Base-by-base conservation (phyloP, 768 basidiomycete genomes). In the Rhizopogon roseolus region DNA sequence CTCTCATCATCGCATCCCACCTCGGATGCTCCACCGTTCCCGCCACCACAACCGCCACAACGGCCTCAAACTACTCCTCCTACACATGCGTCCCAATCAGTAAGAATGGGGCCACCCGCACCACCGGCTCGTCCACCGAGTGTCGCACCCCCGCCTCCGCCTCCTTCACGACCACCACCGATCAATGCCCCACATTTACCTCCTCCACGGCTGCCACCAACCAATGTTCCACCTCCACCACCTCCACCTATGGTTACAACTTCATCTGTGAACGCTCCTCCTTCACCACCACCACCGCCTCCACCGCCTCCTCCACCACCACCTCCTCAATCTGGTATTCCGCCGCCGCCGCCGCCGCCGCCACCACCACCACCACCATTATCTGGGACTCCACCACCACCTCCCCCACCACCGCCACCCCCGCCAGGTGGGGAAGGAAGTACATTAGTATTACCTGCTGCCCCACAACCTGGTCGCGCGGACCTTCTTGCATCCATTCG, bases 401-500 rank as follows among this genome's bases (percentile, higher is more conserved):
- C 68, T 25, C 50, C 67, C 16, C 73, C 77, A 0, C 72, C 76
- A 0, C 76, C 81, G 4, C 77, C 76, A 0, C 72, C 80, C 0
- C 70, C 76, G 2, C 62, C 75, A 5, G 57, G 66, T 5, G 22
- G 61, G 22, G 62, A 61, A 7, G 59, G 60, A 13, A 63, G 53
- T 10, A 16, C 52, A 36, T 62, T 50, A 2, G 51, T 72, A 7
- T 52, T 69, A 1, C 58, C 83, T 1, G 78, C 84, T 5, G 63
- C 85, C 9, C 66, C 82, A 6, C 81, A 79, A 59, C 75, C 83
- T 16, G 89, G 81, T 5, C 81, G 90, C 22, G 68, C 63, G 28
- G 85, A 84, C 41, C 74, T 96, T 2, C 73, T 95, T 40, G 85
- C 84, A 0, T 86, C 86, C 11, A 95, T 96, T 57, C 87, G 88